Evolutionary conservation across 805 yeast genomes (phyloP).

Genomic region (Blastobotrys peoriensis): DNA sequence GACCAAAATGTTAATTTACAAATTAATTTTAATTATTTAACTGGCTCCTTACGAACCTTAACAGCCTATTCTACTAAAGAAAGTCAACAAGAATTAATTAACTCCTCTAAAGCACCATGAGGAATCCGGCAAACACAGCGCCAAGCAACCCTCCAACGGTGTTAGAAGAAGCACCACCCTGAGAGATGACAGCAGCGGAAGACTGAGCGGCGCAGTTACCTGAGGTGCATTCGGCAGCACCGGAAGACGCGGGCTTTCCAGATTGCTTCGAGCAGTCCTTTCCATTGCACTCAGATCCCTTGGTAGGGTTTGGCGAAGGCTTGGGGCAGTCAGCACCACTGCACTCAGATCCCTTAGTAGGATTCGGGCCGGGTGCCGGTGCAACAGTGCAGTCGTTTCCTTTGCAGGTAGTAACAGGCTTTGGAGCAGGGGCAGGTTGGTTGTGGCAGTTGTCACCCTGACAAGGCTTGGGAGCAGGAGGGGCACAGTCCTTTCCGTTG

Average conservation of each 20-base stretch:
- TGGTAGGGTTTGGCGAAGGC: neutral
- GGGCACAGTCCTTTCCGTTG: neutral
- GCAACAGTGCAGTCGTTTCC: neutral
- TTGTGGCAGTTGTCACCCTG: neutral
- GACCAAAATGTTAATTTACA: neutral
- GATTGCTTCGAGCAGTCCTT: neutral
- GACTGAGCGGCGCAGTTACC: neutral
- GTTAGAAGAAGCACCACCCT: neutral
- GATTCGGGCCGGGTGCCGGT: too few relatives aligned
- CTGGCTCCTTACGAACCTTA: neutral
- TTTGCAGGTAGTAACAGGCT: neutral
- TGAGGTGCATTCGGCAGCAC: too few relatives aligned
- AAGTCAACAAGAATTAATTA: neutral
- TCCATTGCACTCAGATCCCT: neutral
- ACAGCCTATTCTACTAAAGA: neutral
- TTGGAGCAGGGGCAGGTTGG: too few relatives aligned
- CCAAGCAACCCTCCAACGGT: neutral
- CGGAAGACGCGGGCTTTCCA: too few relatives aligned
- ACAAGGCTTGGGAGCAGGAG: conserved; percentile 1
- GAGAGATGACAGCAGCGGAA: neutral
- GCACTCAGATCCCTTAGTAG: neutral
- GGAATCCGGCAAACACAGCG: neutral
- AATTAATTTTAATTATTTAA: too few relatives aligned
- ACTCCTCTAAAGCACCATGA: neutral
- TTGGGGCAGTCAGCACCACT: neutral